phyloP scores from a whole-genome alignment of 2,329 filamentous ascomycete species.

The Sporothrix brunneoviolacea region DNA sequence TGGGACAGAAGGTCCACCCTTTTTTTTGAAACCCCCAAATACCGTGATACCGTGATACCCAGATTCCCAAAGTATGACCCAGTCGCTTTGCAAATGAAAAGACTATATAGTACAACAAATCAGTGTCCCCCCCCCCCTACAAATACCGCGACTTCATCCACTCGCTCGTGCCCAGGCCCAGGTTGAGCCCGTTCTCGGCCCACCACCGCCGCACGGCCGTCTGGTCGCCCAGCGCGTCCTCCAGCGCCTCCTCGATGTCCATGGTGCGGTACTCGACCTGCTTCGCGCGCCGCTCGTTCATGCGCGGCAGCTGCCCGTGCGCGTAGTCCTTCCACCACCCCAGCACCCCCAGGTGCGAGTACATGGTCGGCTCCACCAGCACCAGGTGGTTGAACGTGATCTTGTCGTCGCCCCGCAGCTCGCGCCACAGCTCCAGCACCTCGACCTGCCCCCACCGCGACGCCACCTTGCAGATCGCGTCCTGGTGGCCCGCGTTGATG shows the following conservation, averaged over 20 bases:
- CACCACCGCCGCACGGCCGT: slow-evolving; percentile 77
- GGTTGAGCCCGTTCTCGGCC: slow-evolving; percentile 74
- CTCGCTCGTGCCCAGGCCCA: slow-evolving; percentile 76
- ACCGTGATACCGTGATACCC: too few species aligned
- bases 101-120: neutral
- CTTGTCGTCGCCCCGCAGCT: slow-evolving; percentile 56
- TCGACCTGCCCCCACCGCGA: slow-evolving; percentile 78
- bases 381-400: slow-evolving; percentile 31
- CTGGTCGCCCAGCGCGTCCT: slow-evolving; percentile 71
- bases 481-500: slow-evolving; percentile 72
- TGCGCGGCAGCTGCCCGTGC: slow-evolving; percentile 46
- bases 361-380: slow-evolving; percentile 78
- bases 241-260: slow-evolving; percentile 89
- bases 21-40: too few species aligned
- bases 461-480: slow-evolving; percentile 76
- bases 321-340: slow-evolving; percentile 85
- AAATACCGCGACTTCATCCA: slow-evolving; percentile 81
- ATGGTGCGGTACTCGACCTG: slow-evolving; percentile 90
- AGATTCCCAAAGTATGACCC: too few species aligned
- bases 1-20: too few species aligned
- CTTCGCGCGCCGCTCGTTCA: slow-evolving; percentile 52
- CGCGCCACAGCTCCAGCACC: slow-evolving; percentile 77
- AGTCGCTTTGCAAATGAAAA: too few species aligned
- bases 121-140: slow-evolving; percentile 30
- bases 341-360: slow-evolving; percentile 74